These are phyloP conservation scores for Terfezia boudieri DNA, from an alignment of 495 filamentous ascomycete genomes.

Conservation along the genomic window DNA sequence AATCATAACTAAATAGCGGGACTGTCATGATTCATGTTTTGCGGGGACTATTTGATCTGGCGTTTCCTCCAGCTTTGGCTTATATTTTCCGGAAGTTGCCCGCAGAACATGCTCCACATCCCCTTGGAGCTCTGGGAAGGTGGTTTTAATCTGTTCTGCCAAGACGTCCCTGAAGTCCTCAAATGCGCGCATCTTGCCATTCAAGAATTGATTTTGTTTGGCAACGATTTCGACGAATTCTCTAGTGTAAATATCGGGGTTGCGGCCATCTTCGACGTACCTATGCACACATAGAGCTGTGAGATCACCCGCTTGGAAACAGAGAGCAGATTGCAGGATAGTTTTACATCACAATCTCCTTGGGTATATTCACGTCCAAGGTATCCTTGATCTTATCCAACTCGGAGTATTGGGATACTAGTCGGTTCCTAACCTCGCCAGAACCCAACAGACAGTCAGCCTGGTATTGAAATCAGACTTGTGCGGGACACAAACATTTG, in stretches of 20 bases:
- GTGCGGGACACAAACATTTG: slow-evolving; percentile 21
- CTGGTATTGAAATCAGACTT: slow-evolving; percentile 6
- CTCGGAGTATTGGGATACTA: slow-evolving; percentile 23
- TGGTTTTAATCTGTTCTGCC: slow-evolving; percentile 52
- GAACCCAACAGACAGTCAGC: slow-evolving; percentile 17
- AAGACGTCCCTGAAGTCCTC: slow-evolving; percentile 56
- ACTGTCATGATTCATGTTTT: too few species aligned
- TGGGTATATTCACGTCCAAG: not conserved
- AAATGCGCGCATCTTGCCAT: slow-evolving; percentile 70
- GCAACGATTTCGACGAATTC: slow-evolving; percentile 88
- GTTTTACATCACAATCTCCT: slow-evolving; percentile 7
- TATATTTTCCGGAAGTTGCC: slow-evolving; percentile 14
- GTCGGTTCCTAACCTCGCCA: slow-evolving; percentile 20
- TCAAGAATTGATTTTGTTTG: slow-evolving; percentile 59
- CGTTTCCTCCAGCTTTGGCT: too few species aligned
- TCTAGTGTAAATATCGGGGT: slow-evolving; percentile 94
- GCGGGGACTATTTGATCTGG: too few species aligned
- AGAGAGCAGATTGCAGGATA: slow-evolving; percentile 20
- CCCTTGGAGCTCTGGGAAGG: slow-evolving; percentile 50
- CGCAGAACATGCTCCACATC: slow-evolving; percentile 44
- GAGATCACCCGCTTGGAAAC: slow-evolving; percentile 69
- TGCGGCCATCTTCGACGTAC: slow-evolving; percentile 82
- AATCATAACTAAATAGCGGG: too few species aligned
- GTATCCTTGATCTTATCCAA: slow-evolving; percentile 23
- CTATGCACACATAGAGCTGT: not conserved